These are phyloP conservation scores for Stephania cephalantha DNA, from an alignment of 164 flowering plant species.

Conservation along the genomic window DNA sequence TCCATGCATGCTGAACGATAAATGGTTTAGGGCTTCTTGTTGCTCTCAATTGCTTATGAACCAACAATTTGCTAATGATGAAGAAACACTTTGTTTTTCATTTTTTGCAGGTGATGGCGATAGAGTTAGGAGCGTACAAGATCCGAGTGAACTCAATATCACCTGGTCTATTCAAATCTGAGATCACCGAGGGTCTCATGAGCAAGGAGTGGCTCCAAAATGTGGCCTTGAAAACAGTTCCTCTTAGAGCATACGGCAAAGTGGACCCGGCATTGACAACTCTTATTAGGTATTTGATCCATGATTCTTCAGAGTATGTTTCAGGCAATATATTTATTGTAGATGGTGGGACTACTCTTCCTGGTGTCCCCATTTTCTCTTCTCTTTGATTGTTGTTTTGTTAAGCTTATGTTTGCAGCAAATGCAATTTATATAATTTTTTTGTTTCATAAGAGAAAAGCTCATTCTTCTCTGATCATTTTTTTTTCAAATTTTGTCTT, in stretches of 20 bases:
- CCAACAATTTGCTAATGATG: background rate
- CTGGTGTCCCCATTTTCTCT: constrained; percentile 42
- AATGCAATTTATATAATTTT: no score
- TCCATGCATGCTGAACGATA: no score
- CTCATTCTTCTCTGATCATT: no score
- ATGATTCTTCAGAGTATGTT: constrained; percentile 36
- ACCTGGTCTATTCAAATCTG: constrained; percentile 40
- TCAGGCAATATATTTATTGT: constrained; percentile 36
- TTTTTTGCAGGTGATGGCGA: constrained; percentile 29
- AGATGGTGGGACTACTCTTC: constrained; percentile 37
- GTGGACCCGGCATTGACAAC: constrained; percentile 39
- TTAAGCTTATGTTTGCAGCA: background rate
- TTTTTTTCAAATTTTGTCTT: no score
- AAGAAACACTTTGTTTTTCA: background rate
- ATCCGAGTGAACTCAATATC: constrained; percentile 37
- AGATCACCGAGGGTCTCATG: constrained; percentile 32
- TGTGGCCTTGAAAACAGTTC: constrained; percentile 28
- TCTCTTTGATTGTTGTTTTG: constrained; percentile 20
- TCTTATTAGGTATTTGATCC: constrained; percentile 36
- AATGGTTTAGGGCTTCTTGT: background rate
- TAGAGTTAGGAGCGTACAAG: constrained; percentile 33
- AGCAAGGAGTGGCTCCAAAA: constrained; percentile 37
- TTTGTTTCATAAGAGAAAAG: no score
- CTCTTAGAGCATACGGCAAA: constrained; percentile 29
- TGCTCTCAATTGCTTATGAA: background rate